phyloP scores from a whole-genome alignment of 306 rosid genomes.

The Sphenostylis stenocarpa region DNA sequence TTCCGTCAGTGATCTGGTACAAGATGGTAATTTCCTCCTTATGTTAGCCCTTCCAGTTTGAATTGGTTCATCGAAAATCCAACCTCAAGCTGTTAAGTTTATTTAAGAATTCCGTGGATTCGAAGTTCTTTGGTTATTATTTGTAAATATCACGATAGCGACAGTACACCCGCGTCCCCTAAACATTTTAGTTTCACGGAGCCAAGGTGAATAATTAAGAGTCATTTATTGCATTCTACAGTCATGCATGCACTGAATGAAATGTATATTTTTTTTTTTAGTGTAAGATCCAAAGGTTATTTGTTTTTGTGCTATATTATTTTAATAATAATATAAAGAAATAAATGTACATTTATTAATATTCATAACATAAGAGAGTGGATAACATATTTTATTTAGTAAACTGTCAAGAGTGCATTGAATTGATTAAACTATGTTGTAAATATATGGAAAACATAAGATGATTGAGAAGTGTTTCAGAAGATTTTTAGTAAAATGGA shows the following conservation, averaged over 20 bases:
- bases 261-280: not conserved
- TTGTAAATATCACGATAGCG: not conserved
- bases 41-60: not conserved
- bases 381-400: not conserved
- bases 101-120: not conserved
- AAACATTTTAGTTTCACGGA: constrained; percentile 9
- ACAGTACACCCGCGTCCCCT: not conserved
- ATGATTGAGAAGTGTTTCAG: not conserved
- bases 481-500: not conserved
- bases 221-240: not conserved
- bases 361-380: not conserved
- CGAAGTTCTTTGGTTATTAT: not conserved
- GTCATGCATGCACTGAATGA: not conserved
- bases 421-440: not conserved
- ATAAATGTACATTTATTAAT: not conserved
- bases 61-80: not conserved
- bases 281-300: not conserved
- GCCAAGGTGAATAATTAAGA: constrained; percentile 7
- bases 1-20: not conserved
- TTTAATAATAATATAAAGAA: not conserved
- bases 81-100: not conserved
- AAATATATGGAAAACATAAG: not conserved
- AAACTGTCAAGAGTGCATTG: not conserved
- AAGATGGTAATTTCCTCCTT: not conserved
- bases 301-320: not conserved